Base-by-base conservation (phyloP, 306 rosid species). In the Vigna angularis region DNA sequence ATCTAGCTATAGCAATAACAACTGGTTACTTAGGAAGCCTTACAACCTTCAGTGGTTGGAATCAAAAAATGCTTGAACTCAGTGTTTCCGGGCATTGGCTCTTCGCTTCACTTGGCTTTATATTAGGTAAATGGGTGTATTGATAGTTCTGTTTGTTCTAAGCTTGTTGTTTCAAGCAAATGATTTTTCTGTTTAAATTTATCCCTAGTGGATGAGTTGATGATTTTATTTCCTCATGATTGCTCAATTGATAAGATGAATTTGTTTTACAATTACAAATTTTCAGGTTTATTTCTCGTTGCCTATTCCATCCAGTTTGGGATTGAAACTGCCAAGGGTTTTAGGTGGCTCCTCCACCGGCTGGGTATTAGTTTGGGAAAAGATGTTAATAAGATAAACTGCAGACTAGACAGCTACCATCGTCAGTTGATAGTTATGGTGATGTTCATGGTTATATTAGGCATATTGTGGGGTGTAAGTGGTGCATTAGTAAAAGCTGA, bases 21-120 rank as follows among this genome's bases (percentile, higher is more conserved):
- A 94, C 97, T 7, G 98, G 98, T 79, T 94, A 86, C 84, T 81
- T 94, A 66, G 97, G 97, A 67, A 94, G 97, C 89, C 95, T 92
- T 40, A 94, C 98, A 73, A 94, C 98, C 5, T 90, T 94, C 87
- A 94, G 97, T 28, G 92, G 97, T 76, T 94, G 97, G 98, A 92
- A 90, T 81, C 97, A 94, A 87, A 86, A 92, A 80, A 94, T 94
- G 98, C 83, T 94, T 73, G 90, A 94, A 47, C 97, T 94, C 73
- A 83, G 86, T 78, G 86, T 73, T 69, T 73, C 85, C 0, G 94
- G 97, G 66, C 93, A 76, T 36, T 90, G 93, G 97, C 85, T 90
- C 59, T 87, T 76, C 14, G 70, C 88, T 64, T 32, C 83, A 73
- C 91, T 92, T 50, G 95, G 97, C 17, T 90, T 89, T 83, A 48